Conservation (phyloP, 345 rosid genomes). For the Noccaea bulbosa region DNA sequence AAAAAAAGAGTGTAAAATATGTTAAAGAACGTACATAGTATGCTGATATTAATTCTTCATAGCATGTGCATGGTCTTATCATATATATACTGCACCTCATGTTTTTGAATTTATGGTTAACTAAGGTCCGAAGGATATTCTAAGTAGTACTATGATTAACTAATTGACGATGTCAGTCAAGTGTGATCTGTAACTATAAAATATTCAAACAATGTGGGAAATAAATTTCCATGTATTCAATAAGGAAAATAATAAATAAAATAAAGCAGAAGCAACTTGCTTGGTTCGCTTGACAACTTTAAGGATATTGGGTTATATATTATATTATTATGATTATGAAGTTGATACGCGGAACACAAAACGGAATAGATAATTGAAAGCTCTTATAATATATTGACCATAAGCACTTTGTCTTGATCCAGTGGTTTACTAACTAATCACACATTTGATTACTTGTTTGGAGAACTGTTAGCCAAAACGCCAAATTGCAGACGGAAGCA, state of each 20-base stretch:
- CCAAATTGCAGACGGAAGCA: conserved; percentile 27
- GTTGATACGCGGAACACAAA: conserved; percentile 37
- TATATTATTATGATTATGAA: conserved; percentile 10
- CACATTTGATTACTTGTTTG: conserved; percentile 18
- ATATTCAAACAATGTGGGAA: conserved; percentile 30
- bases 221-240: neutral
- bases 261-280: conserved; percentile 37
- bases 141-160: conserved; percentile 2
- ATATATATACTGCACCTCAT: neutral
- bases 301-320: neutral
- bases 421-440: conserved; percentile 33
- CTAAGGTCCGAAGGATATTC: conserved; percentile 28
- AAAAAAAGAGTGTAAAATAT: too few relatives aligned
- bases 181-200: conserved; percentile 28
- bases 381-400: conserved; percentile 37
- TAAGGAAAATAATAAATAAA: conserved; percentile 1
- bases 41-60: neutral
- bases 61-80: conserved; percentile 4
- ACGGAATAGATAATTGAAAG: conserved; percentile 28
- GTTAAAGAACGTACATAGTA: too few relatives aligned
- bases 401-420: conserved; percentile 26
- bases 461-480: conserved; percentile 15
- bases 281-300: conserved; percentile 23
- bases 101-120: neutral
- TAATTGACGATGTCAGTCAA: conserved; percentile 21